Base-by-base conservation (phyloP, 139 green algal species). In the Chlorokybus atmophyticus region DNA sequence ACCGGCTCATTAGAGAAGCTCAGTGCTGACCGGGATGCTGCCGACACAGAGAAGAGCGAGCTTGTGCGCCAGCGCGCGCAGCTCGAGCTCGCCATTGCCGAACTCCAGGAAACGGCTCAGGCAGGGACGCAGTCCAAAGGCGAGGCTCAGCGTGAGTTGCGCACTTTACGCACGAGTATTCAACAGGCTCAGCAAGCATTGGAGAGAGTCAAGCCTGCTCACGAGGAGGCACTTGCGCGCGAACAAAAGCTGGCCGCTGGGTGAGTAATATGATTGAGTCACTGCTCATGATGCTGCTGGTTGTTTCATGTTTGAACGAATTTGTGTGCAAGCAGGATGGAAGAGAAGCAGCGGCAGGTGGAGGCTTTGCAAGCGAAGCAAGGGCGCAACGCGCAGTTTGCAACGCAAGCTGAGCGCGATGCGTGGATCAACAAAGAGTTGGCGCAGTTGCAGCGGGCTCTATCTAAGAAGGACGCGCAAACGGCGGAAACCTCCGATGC, bases 321-420 rank as follows among this genome's bases (percentile, higher is more conserved):
- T n/a, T n/a, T n/a, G n/a, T n/a, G 35, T 14, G 42, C 42, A 28
- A n/a, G 25, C 60, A 68, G 60, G n/a, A 61, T 68, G 3, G 52
- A 32, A 19, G 60, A 62, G 29, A 24, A n/a, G 7, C 44, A 63
- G 42, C 32, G 47, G 4, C 61, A 52, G 25, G 47, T 63, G 14
- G 32, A 82, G 50, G 54, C 57, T 19, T 67, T 94, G 54, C 84
- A 85, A 58, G 53, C 75, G 40, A 91, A 88, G 79, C 73, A 85
- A 54, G 86, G 85, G 10, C 60, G 78, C 4, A 65, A 51, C 3
- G 51, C 30, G 25, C 70, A 81, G 66, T 95, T 87, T 50, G 28
- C 26, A 2, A 79, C 29, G 24, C 61, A 66, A 59, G 47, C 66
- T 25, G 87, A 94, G 62, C 73, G 87, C 0, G 85, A 95, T 59